Evolutionary conservation across 805 yeast species (phyloP), one percentile per base, ranked within the genome.

Genomic region (Sugiyamaella americana): DNA sequence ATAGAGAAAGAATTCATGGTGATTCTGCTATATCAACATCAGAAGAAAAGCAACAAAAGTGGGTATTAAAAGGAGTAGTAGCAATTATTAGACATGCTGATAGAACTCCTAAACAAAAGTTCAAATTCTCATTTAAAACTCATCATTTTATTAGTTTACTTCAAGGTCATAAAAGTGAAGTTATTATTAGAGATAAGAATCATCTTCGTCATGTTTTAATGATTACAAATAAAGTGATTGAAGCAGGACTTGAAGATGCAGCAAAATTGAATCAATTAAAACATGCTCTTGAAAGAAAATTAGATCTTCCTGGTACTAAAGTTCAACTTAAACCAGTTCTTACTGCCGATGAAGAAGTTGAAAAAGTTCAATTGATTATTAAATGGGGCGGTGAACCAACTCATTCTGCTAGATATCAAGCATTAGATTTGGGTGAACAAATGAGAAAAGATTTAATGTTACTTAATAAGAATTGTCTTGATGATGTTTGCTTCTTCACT

Each of bases 361-460:
- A 91, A 54, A 93, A 93, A 62, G 97, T 91, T 20, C 98, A 93
- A 65, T 81, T 93, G 52, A 94, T 93, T 51, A 72, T 93, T 58
- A 93, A 93, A 64, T 93, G 98, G 98, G 98, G 98, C 58, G 99
- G 99, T 53, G 99, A 93, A 65, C 97, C 98, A 4, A 93, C 99
- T 1, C 99, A 93, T 64, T 88, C 97, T 8, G 97, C 98, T 1
- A 78, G 82, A 52, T 85, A 87, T 63, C 99, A 93, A 68, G 95
- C 96, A 1, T 76, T 82, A 23, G 99, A 93, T 65, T 78, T 93
- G 17, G 99, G 98, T 44, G 98, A 91, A 61, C 96, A 89, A 66
- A 76, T 85, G 69, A 80, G 98, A 59, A 96, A 91, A 62, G 95
- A 93, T 64, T 76, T 88, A 57, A 82, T 86, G 60, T 73, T 93